Evolutionary conservation across 768 basidiomycete genomes (phyloP).

Genomic region (Rhodotorula toruloides): DNA sequence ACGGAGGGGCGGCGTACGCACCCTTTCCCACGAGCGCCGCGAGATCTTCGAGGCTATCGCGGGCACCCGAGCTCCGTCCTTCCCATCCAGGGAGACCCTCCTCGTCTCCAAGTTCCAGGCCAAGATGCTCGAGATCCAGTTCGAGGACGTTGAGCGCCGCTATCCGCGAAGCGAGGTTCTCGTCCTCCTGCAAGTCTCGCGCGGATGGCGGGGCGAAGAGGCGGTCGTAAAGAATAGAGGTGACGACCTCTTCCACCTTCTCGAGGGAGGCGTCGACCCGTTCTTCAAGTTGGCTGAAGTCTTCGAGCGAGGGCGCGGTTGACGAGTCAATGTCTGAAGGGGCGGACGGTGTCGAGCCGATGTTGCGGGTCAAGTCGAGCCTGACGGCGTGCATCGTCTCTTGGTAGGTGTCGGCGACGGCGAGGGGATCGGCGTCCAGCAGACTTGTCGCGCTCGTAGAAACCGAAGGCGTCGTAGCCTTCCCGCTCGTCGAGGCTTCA

Average conservation of each 20-base stretch:
- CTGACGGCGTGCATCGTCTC: slow-evolving; percentile 31
- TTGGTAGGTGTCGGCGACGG: slow-evolving; percentile 42
- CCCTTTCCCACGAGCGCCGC: slow-evolving; percentile 71
- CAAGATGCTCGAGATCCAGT: slow-evolving; percentile 78
- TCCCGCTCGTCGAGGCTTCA: background rate
- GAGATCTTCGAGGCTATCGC: slow-evolving; percentile 55
- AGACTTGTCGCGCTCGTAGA: slow-evolving; percentile 18
- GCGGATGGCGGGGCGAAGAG: slow-evolving; percentile 69
- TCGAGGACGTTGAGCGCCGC: slow-evolving; percentile 89
- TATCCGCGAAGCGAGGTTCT: slow-evolving; percentile 77
- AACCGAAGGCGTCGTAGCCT: slow-evolving; percentile 17
- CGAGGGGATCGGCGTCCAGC: slow-evolving; percentile 32
- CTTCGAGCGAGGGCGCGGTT: slow-evolving; percentile 46
- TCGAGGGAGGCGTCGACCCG: slow-evolving; percentile 63
- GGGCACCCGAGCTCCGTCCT: slow-evolving; percentile 46
- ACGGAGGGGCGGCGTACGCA: slow-evolving; percentile 46
- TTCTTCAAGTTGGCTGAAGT: slow-evolving; percentile 48
- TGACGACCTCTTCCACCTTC: slow-evolving; percentile 65
- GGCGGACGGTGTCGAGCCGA: slow-evolving; percentile 49
- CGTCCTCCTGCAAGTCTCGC: slow-evolving; percentile 82
- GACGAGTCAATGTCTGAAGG: slow-evolving; percentile 35
- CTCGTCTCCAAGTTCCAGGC: slow-evolving; percentile 62
- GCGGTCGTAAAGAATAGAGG: slow-evolving; percentile 78
- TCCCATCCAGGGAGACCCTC: slow-evolving; percentile 48
- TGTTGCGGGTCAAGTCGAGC: slow-evolving; percentile 51